Base-by-base conservation (phyloP, 805 yeast genomes). In the Teunomyces panamensis region DNA sequence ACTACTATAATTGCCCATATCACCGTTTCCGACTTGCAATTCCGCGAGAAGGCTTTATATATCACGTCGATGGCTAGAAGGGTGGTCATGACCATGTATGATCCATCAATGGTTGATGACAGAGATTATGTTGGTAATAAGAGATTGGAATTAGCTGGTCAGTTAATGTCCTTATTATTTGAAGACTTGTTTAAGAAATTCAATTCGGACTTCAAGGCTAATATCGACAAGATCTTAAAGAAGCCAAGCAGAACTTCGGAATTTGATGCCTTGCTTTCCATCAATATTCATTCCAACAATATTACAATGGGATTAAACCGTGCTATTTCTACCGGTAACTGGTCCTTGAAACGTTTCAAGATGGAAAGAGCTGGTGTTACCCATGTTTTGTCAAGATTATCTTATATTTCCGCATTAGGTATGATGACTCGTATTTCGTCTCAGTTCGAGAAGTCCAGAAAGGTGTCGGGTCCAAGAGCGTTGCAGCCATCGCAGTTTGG, bases 351-450 rank as follows among this genome's bases (percentile, higher is more conserved):
- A 71, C 87, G 99, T 73, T 94, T 94, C 77, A 92, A 91, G 84
- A 94, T 94, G 99, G 99, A 94, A 71, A 81, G 99, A 52, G 99
- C 99, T 0, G 99, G 99, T 71, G 99, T 94, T 45, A 94, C 99
- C 3, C 99, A 94, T 65, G 97, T 94, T 34, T 75, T 94, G 47
- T 86, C 96, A 49, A 80, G 99, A 62, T 72, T 94, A 49, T 87
- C 96, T 16, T 94, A 89, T 65, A 92, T 94, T 41, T 85, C 96
- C 7, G 99, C 99, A 0, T 73, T 94, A 51, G 99, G 99, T 59
- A 94, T 94, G 99, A 94, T 94, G 99, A 94, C 99, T 9, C 86
- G 99, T 74, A 94, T 94, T 46, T 89, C 97, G 5, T 92, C 98
- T n/a, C 99, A 94, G 69, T 94, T 94, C 62, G 99, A 94, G 67